Conservation (phyloP, 176 grass and related monocot genomes). For the Bromus sterilis region DNA sequence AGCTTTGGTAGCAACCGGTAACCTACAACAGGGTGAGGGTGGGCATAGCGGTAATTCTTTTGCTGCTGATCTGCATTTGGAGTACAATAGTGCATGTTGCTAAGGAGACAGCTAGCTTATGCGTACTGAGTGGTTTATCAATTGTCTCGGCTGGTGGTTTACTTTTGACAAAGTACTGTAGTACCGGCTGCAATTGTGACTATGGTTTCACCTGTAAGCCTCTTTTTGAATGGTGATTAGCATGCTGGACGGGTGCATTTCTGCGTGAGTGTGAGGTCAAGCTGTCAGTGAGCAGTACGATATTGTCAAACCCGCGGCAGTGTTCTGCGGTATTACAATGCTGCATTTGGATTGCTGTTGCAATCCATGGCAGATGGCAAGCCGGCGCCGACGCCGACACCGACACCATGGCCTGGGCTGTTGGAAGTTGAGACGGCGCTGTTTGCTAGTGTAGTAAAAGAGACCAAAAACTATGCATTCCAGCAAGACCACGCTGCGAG, state of each 20-base stretch:
- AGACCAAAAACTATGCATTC: not conserved
- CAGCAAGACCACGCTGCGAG: not conserved
- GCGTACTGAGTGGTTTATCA: not conserved
- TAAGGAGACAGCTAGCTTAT: constrained; percentile 14
- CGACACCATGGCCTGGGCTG: not conserved
- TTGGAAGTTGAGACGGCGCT: not conserved
- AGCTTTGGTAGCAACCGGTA: not conserved
- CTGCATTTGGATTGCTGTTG: not conserved
- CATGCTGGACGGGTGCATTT: too few species aligned
- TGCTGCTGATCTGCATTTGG: not conserved
- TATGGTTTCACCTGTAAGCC: too few species aligned
- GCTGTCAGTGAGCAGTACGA: not conserved
- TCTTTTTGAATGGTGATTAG: too few species aligned
- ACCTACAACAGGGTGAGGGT: not conserved
- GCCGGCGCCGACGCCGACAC: not conserved
- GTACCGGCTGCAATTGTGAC: too few species aligned
- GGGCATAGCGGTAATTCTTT: not conserved
- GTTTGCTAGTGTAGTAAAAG: not conserved
- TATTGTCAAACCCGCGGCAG: not conserved
- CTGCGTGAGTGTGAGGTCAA: too few species aligned
- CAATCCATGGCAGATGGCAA: not conserved
- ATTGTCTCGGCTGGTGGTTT: not conserved
- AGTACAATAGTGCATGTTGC: not conserved
- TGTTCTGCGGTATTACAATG: too few species aligned
- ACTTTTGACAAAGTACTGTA: too few species aligned